A percentile compares a stretch with the other conserved stretches of the same genome.
phyloP scores from a whole-genome alignment of 2,329 filamentous ascomycete genomes.

The Botrytis elliptica region DNA sequence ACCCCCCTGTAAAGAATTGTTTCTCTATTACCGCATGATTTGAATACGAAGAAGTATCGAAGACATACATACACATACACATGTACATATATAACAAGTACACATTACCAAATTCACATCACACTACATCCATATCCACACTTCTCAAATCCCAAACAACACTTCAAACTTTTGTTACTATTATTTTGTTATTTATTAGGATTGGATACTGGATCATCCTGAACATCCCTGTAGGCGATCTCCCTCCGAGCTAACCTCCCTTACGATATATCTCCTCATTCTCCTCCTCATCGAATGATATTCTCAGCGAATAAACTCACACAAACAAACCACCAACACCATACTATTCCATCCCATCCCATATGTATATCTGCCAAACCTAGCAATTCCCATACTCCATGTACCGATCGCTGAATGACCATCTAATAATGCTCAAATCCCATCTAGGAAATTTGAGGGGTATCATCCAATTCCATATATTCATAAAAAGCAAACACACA shows the following conservation, averaged over 20 bases:
- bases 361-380: neutral
- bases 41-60: no score
- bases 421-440: conserved; percentile 13
- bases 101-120: no score
- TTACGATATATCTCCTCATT: neutral
- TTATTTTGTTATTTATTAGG: neutral
- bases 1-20: no score
- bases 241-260: neutral
- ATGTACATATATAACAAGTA: no score
- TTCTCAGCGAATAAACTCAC: neutral
- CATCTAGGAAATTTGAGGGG: neutral
- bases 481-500: neutral
- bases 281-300: neutral
- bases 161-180: neutral
- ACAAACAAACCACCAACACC: neutral
- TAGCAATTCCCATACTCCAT: neutral
- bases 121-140: no score
- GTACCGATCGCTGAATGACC: neutral
- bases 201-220: neutral
- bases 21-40: no score
- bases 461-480: conserved; percentile 5
- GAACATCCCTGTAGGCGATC: neutral
- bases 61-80: no score
- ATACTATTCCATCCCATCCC: neutral
- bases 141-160: no score